Evolutionary conservation across 345 rosid species (phyloP), one percentile per base, ranked within the genome.

Genomic region (Schrenkiella parvula): DNA sequence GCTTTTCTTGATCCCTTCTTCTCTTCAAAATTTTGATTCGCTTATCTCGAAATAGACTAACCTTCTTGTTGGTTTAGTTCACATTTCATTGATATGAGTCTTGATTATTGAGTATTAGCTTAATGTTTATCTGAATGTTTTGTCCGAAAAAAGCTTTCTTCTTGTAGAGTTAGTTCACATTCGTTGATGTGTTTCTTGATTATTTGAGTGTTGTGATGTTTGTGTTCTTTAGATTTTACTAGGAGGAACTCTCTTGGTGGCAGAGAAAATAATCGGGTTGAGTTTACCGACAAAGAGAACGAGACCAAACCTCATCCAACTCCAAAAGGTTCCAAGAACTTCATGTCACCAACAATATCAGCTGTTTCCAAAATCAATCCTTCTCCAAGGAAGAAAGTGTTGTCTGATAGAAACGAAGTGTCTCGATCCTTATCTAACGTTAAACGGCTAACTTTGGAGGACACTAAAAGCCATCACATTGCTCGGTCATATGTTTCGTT

Each of bases 321-420:
- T 13, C 74, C 80, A 29, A 92, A 78, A 66, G 74, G 82, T 47
- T 55, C 83, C 19, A 92, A 85, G 86, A 78, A 87, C 79, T 92
- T 92, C 79, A 92, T 87, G 98, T 86, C 91, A 52, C 96, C 96
- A 12, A 90, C 98, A 26, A 85, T 90, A 19, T 88, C 96, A 58
- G 95, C 98, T 0, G 92, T 82, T 67, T 92, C 95, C 8, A 90
- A 92, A 73, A 66, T 88, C 71, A 79, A 73, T 61, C 42, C 91
- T 39, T 88, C 95, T 1, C 92, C 96, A 13, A 87, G 86, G 80
- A 92, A 88, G 86, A 87, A 78, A 71, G 73, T 92, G 8, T 84
- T 92, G 78, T 67, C 79, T 1, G 96, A 89, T 46, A 85, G 74
- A 71, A 88, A 85, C 19, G 93, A 88, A 59, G 42, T 76, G 13